Conservation (phyloP, 257 asterid genomes). For the Phtheirospermum japonicum region DNA sequence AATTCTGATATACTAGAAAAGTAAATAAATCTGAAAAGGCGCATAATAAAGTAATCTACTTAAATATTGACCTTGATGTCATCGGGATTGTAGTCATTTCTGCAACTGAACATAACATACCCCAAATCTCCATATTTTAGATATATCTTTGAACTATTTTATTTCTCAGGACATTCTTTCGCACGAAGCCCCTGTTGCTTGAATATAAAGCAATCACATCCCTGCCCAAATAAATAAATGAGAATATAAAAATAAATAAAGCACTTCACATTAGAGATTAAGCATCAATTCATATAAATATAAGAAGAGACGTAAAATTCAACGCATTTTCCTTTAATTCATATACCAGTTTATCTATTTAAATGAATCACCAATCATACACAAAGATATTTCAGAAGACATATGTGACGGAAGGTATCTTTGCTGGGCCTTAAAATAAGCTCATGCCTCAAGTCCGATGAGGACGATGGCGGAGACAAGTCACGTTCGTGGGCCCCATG, state of each 20-base stretch:
- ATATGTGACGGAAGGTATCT: slow-evolving; percentile 31
- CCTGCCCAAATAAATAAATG: slow-evolving; percentile 21
- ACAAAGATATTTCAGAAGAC: not conserved
- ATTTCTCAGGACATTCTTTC: slow-evolving; percentile 78
- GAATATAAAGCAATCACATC: slow-evolving; percentile 92
- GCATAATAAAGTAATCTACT: slow-evolving; percentile 8
- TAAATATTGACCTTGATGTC: slow-evolving; percentile 74
- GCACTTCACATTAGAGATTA: too few species aligned
- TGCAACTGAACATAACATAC: slow-evolving; percentile 81
- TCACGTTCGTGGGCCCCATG: slow-evolving; percentile 65
- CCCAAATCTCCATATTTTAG: slow-evolving; percentile 84
- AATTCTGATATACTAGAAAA: slow-evolving; percentile 2
- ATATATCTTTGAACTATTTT: slow-evolving; percentile 54
- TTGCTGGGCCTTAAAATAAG: slow-evolving; percentile 36
- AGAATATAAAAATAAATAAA: slow-evolving; percentile 38
- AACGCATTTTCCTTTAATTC: not conserved
- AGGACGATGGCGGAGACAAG: slow-evolving; percentile 71
- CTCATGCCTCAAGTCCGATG: slow-evolving; percentile 51
- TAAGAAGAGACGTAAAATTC: not conserved
- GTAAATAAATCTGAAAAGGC: slow-evolving; percentile 10
- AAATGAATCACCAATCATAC: slow-evolving; percentile 7
- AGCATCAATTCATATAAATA: not conserved
- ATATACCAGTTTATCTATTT: not conserved
- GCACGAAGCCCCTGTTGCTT: slow-evolving; percentile 87
- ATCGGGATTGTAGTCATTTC: slow-evolving; percentile 54